A percentile compares a stretch with the other conserved stretches of the same genome.
phyloP scores from a whole-genome alignment of 2,329 filamentous ascomycete species.

The Sclerotinia subarctica region DNA sequence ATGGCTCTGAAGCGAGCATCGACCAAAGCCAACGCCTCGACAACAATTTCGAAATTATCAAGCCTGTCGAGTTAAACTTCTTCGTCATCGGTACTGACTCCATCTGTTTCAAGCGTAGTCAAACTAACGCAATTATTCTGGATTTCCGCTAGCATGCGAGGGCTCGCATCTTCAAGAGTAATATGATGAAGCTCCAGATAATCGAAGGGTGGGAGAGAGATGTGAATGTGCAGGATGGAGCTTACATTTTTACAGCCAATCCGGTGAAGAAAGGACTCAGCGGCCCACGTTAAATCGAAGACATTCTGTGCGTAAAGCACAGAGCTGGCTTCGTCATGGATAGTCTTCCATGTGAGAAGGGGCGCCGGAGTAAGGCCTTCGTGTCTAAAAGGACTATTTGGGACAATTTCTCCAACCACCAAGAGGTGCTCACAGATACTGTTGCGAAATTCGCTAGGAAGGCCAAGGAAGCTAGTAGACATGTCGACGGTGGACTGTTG shows the following conservation, averaged over 20 bases:
- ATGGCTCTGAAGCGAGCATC: constrained; percentile 31
- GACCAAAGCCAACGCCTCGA: constrained; percentile 26
- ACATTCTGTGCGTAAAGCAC: constrained; percentile 29
- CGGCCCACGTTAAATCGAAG: constrained; percentile 27
- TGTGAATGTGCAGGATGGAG: constrained; percentile 24
- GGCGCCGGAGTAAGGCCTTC: constrained; percentile 20
- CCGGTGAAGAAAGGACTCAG: constrained; percentile 25
- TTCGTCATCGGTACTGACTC: constrained; percentile 15
- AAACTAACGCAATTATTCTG: constrained; percentile 27
- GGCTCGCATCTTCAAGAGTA: constrained; percentile 19
- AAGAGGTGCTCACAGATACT: constrained; percentile 17
- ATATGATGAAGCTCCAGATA: constrained; percentile 21
- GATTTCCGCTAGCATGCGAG: constrained; percentile 24
- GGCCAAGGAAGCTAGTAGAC: constrained; percentile 18
- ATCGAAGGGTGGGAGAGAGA: constrained; percentile 27
- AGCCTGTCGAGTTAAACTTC: constrained; percentile 14
- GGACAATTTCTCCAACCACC: neutral
- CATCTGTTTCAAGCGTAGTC: constrained; percentile 24
- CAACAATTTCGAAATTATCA: constrained; percentile 20
- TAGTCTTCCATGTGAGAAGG: constrained; percentile 26
- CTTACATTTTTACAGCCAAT: constrained; percentile 29
- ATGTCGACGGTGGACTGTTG: neutral
- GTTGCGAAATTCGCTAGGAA: constrained; percentile 20
- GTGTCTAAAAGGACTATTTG: neutral
- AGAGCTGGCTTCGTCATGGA: constrained; percentile 30